These are phyloP conservation scores for Irpex rosettiformis DNA, from an alignment of 1,284 basidiomycete species.

Conservation along the genomic window DNA sequence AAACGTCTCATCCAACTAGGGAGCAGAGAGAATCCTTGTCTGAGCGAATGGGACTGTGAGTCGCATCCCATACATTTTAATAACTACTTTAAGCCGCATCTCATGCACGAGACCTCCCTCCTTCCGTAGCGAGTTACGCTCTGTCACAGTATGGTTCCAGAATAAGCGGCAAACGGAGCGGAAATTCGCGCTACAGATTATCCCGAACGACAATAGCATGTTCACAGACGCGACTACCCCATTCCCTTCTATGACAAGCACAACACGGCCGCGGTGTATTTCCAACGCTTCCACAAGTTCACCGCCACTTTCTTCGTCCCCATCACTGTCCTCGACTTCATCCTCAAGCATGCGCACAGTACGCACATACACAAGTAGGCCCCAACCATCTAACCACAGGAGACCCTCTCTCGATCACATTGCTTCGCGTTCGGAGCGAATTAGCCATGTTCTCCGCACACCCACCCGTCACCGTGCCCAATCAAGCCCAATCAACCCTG, in stretches of 20 bases:
- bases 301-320: constrained; percentile 11
- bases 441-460: constrained; percentile 16
- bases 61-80: constrained; percentile 19
- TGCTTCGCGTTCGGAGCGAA: constrained; percentile 29
- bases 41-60: constrained; percentile 57
- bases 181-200: constrained; percentile 48
- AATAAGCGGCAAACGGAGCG: constrained; percentile 78
- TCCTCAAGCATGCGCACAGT: constrained; percentile 5
- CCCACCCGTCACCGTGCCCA: constrained; percentile 16
- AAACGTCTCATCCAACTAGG: constrained; percentile 65
- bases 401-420: constrained; percentile 55
- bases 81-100: constrained; percentile 1
- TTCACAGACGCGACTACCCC: constrained; percentile 25
- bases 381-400: constrained; percentile 7
- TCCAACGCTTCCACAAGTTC: constrained; percentile 16
- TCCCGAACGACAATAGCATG: constrained; percentile 18
- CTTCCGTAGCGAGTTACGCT: constrained; percentile 62
- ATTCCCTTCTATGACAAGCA: constrained; percentile 27
- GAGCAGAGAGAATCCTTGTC: constrained; percentile 67
- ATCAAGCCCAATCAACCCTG: constrained; percentile 38
- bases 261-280: constrained; percentile 15
- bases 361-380: constrained; percentile 6
- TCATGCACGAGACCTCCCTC: not conserved
- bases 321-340: constrained; percentile 24
- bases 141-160: constrained; percentile 80